Evolutionary conservation across 2,329 filamentous ascomycete genomes (phyloP).

Genomic region (Neonectria ditissima): DNA sequence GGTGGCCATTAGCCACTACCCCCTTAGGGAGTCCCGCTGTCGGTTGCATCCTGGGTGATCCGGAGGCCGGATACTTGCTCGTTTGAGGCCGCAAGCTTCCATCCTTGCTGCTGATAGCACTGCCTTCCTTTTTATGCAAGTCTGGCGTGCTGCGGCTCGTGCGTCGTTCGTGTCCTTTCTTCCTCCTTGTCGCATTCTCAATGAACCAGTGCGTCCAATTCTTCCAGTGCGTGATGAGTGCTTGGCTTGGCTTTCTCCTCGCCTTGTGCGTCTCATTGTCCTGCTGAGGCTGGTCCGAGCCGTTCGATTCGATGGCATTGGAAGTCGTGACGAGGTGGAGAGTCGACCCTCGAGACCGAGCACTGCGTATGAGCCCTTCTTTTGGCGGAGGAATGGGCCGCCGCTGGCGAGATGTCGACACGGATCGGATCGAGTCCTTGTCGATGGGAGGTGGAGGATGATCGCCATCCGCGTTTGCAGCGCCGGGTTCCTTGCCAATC

Average conservation of each 20-base stretch:
- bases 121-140: slow-evolving; percentile 63
- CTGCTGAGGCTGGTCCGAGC: slow-evolving; percentile 45
- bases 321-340: slow-evolving; percentile 83
- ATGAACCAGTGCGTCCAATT: slow-evolving; percentile 74
- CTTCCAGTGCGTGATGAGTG: slow-evolving; percentile 71
- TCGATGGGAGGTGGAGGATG: slow-evolving; percentile 79
- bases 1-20: slow-evolving; percentile 64
- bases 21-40: slow-evolving; percentile 63
- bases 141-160: slow-evolving; percentile 71
- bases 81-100: slow-evolving; percentile 70
- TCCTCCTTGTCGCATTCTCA: slow-evolving; percentile 67
- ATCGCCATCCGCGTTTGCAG: slow-evolving; percentile 57
- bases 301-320: slow-evolving; percentile 58
- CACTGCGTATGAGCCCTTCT: slow-evolving; percentile 75
- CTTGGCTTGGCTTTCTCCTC: slow-evolving; percentile 68
- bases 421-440: slow-evolving; percentile 80
- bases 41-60: slow-evolving; percentile 50
- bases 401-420: slow-evolving; percentile 81
- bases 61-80: slow-evolving; percentile 64
- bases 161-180: slow-evolving; percentile 61
- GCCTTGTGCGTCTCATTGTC: slow-evolving; percentile 57
- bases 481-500: slow-evolving; percentile 57
- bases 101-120: slow-evolving; percentile 61
- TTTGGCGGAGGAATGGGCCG: slow-evolving; percentile 87
- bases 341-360: slow-evolving; percentile 83